These are phyloP conservation scores for Cornus florida DNA, from an alignment of 148 eudicot genomes.

Conservation along the genomic window DNA sequence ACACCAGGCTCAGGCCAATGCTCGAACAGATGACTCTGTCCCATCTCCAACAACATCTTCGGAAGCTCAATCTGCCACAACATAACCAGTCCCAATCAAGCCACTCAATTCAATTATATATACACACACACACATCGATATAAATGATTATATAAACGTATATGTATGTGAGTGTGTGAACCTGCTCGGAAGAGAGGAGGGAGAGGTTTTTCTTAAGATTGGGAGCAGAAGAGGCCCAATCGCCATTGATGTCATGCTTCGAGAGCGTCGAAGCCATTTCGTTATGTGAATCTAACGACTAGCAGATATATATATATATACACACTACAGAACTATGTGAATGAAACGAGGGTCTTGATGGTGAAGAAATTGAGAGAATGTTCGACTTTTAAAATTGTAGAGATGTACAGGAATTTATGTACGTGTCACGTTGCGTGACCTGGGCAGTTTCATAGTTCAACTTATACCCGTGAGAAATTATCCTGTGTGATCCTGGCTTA, in stretches of 20 bases:
- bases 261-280: slow-evolving; percentile 43
- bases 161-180: slow-evolving; percentile 5
- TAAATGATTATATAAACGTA: neutral
- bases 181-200: slow-evolving; percentile 65
- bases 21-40: slow-evolving; percentile 69
- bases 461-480: no score
- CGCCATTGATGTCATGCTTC: slow-evolving; percentile 37
- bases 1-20: slow-evolving; percentile 77
- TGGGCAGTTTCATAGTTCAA: no score
- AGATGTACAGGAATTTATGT: no score
- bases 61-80: slow-evolving; percentile 61
- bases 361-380: no score
- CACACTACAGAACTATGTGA: no score
- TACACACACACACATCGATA: no score
- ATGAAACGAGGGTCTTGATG: no score
- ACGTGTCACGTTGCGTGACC: no score
- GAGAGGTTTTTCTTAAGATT: slow-evolving; percentile 57
- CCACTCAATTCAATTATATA: neutral
- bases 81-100: neutral
- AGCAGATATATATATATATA: neutral
- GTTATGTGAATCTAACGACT: slow-evolving; percentile 15
- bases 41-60: slow-evolving; percentile 69
- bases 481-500: no score
- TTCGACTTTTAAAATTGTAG: no score
- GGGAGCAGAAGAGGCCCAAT: slow-evolving; percentile 42